A percentile compares a stretch with the other conserved stretches of the same genome.
phyloP scores from a whole-genome alignment of 1,139 yeast species.

The Yamadazyma blattariae region DNA sequence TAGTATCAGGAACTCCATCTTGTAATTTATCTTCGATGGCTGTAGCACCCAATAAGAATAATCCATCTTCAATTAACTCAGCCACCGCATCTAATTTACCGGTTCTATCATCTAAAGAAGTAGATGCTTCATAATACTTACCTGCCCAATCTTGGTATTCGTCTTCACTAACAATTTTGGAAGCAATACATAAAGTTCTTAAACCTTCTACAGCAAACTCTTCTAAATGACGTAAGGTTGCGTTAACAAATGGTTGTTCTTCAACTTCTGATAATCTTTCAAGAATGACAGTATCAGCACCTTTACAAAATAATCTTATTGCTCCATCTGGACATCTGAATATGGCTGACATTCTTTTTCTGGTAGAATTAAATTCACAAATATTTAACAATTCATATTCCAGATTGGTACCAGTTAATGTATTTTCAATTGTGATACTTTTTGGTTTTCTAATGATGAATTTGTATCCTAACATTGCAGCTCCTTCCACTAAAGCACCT shows the following conservation, averaged over 20 bases:
- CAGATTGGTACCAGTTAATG: slow-evolving; percentile 29
- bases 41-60: slow-evolving; percentile 89
- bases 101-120: slow-evolving; percentile 72
- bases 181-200: slow-evolving; percentile 90
- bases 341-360: slow-evolving; percentile 97
- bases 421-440: slow-evolving; percentile 65
- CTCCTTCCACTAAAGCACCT: slow-evolving; percentile 97
- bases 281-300: slow-evolving; percentile 95
- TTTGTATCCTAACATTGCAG: slow-evolving; percentile 76
- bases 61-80: slow-evolving; percentile 76
- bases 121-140: slow-evolving; percentile 73
- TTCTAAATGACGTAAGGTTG: slow-evolving; percentile 85
- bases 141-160: slow-evolving; percentile 72
- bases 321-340: slow-evolving; percentile 93
- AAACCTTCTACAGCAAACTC: slow-evolving; percentile 97
- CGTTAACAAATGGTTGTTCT: slow-evolving; percentile 72
- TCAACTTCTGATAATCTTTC: slow-evolving; percentile 70
- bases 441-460: slow-evolving; percentile 86
- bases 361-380: slow-evolving; percentile 95
- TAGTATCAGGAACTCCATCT: slow-evolving; percentile 98
- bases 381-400: slow-evolving; percentile 79
- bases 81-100: slow-evolving; percentile 68
- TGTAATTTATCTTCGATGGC: slow-evolving; percentile 98
- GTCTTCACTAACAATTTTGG: slow-evolving; percentile 72
- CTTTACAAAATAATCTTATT: slow-evolving; percentile 87